Base-by-base conservation (phyloP, 129 eudicot species). In the Artemisia argyi region DNA sequence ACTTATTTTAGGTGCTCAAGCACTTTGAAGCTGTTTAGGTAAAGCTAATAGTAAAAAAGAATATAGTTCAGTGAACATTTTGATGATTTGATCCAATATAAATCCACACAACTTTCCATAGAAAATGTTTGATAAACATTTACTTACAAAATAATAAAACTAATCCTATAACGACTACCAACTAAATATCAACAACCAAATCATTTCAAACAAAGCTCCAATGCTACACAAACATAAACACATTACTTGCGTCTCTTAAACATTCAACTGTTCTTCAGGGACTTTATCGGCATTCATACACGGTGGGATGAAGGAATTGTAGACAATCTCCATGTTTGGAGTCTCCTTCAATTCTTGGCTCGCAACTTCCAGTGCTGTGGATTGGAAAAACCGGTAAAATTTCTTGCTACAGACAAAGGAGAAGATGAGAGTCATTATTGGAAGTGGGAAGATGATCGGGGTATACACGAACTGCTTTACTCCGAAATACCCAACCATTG, bases 401-500 rank as follows among this genome's bases (percentile, higher is more conserved):
- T 86, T 94, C 68, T 74, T 86, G 5, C 66, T 30, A 61, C 99
- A 94, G 10, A 90, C 60, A 61, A 72, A 84, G 9, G 81, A 72
- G 16, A 90, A 94, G 74, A 94, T 51, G 66, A 90, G 11, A 60
- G 97, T 80, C 57, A 80, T 2, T 32, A 90, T 79, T 2, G 91
- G 96, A 63, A 94, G 97, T 1, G 96, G 91, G 71, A 88, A 47
- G 26, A 94, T 50, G 44, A 90, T 12, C 0, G 86, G 76, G 39
- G 82, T 20, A 84, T 49, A 88, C 63, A 1, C 0, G 77, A 94
- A 94, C 65, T 55, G 2, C 81, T 90, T 94, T 12, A 71, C 76
- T 13, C 65, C 74, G 55, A 90, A 88, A 77, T 86, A 94, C 28
- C 99, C 97, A 0, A 86, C 0, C 99, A 94, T 94, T 15, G 99